Base-by-base conservation (phyloP, 1,139 yeast species). In the Arxiozyma heterogenica region DNA sequence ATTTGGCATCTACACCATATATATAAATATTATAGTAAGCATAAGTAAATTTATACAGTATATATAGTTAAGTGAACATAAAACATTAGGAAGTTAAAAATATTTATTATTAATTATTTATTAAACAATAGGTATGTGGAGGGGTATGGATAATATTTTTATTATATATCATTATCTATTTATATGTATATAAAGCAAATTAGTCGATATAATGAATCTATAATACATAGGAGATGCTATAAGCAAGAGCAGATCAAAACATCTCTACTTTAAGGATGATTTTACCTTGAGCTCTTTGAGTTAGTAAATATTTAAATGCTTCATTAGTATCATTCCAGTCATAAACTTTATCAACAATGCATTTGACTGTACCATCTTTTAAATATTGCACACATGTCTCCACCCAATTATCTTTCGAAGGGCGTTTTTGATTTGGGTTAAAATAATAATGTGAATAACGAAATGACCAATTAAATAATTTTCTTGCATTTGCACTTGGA, bases 251-350 rank as follows among this genome's bases (percentile, higher is more conserved):
- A 12, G 8, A 15, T 56, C 58, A 72, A 54, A 73, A 73, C 51
- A 62, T 64, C 56, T 73, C 77, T 34, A 71, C 71, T 34, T 72
- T 64, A 44, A 74, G 54, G 4, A 86, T 76, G 53, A 86, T 73
- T 67, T 86, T 87, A 39, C 95, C 95, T 56, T 75, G 78, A 11
- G 82, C 81, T 56, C 74, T 76, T 50, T 81, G 80, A 4, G 73
- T 65, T 38, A 68, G 69, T 53, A 85, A 69, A 58, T 71, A 74
- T 4, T 75, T 75, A 53, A 78, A 68, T 0, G 91, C 94, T 17
- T 73, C 68, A 47, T 73, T 64, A 57, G 73, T 76, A 8, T 82
- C 74, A 22, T 74, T 77, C 75, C 86, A 80, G 22, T 77, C 73
- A 59, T 72, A 78, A 20, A 75, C 75, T n/a, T 78, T 71, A 64